These are phyloP conservation scores for Isoetes engelmannii DNA, from an alignment of 83 land plant species.

Conservation along the genomic window DNA sequence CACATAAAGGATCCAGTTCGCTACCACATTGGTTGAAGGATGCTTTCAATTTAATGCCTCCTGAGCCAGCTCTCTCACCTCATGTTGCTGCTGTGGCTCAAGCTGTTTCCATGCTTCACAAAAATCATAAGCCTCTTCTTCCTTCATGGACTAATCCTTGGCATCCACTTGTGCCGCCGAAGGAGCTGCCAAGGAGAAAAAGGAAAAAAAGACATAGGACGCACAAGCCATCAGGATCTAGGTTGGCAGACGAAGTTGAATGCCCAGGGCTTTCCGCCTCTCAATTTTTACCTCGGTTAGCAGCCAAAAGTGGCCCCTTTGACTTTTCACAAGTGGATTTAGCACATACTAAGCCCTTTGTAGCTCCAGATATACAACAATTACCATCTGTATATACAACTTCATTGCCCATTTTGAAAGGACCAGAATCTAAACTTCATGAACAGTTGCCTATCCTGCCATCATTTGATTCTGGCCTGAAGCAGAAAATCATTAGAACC, in stretches of 20 bases:
- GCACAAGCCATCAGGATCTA: slow-evolving; percentile 8
- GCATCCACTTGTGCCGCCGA: slow-evolving; percentile 60
- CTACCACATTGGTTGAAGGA: slow-evolving; percentile 17
- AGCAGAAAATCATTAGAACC: too few relatives aligned
- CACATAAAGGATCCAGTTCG: not conserved
- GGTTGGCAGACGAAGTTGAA: not conserved
- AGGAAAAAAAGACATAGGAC: slow-evolving; percentile 47
- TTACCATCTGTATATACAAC: too few relatives aligned
- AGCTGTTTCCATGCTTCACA: slow-evolving; percentile 72
- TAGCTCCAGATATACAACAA: not conserved
- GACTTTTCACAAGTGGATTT: slow-evolving; percentile 1
- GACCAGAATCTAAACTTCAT: too few relatives aligned
- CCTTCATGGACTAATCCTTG: slow-evolving; percentile 69
- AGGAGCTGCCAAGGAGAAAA: slow-evolving; percentile 41
- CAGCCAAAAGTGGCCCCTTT: not conserved
- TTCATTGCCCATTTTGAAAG: too few relatives aligned
- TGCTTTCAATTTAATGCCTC: slow-evolving; percentile 20
- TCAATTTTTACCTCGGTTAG: slow-evolving; percentile 6
- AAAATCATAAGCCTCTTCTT: slow-evolving; percentile 48
- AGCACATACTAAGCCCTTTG: not conserved
- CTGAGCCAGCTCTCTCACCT: slow-evolving; percentile 61
- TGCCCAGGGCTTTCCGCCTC: slow-evolving; percentile 8
- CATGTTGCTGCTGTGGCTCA: slow-evolving; percentile 78
- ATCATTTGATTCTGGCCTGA: too few relatives aligned
- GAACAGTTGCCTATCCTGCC: too few relatives aligned